Conservation (phyloP, 768 basidiomycete genomes). For the Boletus sp. region DNA sequence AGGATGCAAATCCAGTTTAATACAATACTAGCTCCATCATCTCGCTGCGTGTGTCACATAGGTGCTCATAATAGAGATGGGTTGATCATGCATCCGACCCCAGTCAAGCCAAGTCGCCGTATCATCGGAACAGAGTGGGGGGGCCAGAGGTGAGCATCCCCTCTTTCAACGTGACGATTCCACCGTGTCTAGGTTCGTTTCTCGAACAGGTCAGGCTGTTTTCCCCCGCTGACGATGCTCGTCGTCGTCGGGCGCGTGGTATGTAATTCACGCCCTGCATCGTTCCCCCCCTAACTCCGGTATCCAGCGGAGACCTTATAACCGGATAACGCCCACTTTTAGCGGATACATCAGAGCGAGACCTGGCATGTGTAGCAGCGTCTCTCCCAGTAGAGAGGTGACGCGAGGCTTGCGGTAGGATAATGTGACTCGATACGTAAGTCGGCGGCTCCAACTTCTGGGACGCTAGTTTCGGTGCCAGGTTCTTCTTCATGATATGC, state of each 20-base stretch:
- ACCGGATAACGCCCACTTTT: constrained; percentile 13
- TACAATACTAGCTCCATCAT: constrained; percentile 1
- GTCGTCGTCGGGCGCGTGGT: constrained; percentile 33
- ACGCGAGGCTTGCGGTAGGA: constrained; percentile 1
- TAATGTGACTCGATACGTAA: constrained; percentile 6
- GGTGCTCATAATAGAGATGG: neutral
- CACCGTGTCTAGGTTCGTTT: neutral
- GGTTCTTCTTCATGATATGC: constrained; percentile 69
- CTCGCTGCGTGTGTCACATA: neutral
- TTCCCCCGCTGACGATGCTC: constrained; percentile 51
- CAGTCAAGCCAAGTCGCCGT: neutral
- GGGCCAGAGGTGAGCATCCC: neutral
- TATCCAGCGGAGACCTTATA: constrained; percentile 12
- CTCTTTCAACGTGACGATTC: neutral
- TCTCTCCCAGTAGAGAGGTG: constrained; percentile 3
- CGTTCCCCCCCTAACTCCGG: neutral
- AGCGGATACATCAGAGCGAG: constrained; percentile 22
- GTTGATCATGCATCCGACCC: neutral
- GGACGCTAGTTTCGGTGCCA: constrained; percentile 62
- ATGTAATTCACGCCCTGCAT: constrained; percentile 6
- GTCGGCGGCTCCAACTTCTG: constrained; percentile 54
- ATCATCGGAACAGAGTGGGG: neutral
- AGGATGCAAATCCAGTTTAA: neutral
- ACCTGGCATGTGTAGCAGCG: constrained; percentile 16
- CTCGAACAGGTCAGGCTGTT: constrained; percentile 12